Conservation (phyloP, 1,284 basidiomycete genomes). For the Thecaphora thlaspeos region DNA sequence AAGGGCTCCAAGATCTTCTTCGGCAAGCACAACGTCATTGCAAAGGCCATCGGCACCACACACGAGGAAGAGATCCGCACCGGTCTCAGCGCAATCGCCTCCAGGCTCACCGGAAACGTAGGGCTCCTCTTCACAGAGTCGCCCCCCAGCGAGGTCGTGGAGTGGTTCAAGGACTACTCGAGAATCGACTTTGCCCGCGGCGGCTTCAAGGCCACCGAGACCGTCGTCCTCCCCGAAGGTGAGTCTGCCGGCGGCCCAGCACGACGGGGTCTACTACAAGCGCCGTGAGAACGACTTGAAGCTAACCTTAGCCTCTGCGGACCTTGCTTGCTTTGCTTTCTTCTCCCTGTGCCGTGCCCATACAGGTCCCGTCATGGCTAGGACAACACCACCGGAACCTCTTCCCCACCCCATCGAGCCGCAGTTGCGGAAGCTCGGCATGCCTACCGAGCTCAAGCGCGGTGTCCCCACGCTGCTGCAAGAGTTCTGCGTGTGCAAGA, state of each 20-base stretch:
- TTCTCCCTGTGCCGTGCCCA: background rate
- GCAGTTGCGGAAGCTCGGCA: constrained; percentile 84
- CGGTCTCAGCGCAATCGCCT: constrained; percentile 76
- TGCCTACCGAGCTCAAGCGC: constrained; percentile 78
- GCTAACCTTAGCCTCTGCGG: no score
- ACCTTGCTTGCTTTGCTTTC: background rate
- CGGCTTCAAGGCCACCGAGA: constrained; percentile 75
- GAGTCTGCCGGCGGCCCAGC: no score
- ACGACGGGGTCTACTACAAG: no score
- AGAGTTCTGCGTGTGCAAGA: constrained; percentile 76
- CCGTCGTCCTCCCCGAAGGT: constrained; percentile 71
- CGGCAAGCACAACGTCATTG: constrained; percentile 88
- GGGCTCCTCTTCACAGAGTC: constrained; percentile 89
- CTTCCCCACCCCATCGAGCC: constrained; percentile 97
- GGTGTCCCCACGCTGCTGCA: constrained; percentile 80
- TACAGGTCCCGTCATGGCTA: constrained; percentile 38
- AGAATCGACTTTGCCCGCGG: constrained; percentile 88
- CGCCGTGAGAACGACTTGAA: no score
- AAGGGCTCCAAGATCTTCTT: constrained; percentile 81
- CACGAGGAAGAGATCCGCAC: constrained; percentile 80
- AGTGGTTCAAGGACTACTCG: constrained; percentile 90
- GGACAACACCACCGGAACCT: constrained; percentile 62
- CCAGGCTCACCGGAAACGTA: constrained; percentile 90
- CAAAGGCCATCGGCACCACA: constrained; percentile 87
- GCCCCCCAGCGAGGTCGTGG: constrained; percentile 80